Evolutionary conservation across 371 early-diverging fungal species (phyloP).

Genomic region (Sporodiniella umbellata): DNA sequence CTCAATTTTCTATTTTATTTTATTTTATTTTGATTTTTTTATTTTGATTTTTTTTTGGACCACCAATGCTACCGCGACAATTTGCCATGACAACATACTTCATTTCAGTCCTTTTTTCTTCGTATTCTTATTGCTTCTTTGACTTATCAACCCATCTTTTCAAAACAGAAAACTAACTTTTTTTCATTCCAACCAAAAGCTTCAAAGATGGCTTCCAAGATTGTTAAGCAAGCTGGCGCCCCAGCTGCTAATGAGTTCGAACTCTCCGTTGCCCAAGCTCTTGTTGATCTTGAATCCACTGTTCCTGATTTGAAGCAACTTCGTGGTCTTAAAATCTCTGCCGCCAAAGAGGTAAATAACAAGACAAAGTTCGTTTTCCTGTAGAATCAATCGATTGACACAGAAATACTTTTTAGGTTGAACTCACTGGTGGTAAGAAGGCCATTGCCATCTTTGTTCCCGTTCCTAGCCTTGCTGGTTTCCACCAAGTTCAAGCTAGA

Average conservation of each 20-base stretch:
- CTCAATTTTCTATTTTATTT: too few relatives aligned
- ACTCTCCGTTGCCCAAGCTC: constrained; percentile 92
- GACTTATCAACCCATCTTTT: too few relatives aligned
- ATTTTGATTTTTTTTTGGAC: too few relatives aligned
- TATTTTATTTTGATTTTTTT: too few relatives aligned
- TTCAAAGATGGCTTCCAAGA: constrained; percentile 59
- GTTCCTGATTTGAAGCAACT: constrained; percentile 93
- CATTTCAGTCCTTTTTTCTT: too few relatives aligned
- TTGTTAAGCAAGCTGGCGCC: constrained; percentile 79
- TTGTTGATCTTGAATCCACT: constrained; percentile 93
- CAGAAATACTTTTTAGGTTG: constrained; percentile 53
- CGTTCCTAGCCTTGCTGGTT: constrained; percentile 87
- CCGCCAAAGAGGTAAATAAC: constrained; percentile 89
- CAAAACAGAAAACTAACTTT: neutral
- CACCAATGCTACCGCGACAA: too few relatives aligned
- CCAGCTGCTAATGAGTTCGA: constrained; percentile 86
- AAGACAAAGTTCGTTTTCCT: too few relatives aligned
- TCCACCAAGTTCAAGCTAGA: constrained; percentile 91
- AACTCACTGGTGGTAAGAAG: constrained; percentile 92
- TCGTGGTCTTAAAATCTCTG: constrained; percentile 87
- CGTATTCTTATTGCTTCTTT: too few relatives aligned
- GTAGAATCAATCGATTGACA: neutral
- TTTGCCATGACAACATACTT: too few relatives aligned
- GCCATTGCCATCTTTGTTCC: constrained; percentile 97
- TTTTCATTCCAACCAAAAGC: constrained; percentile 1